Conservation (phyloP, 768 basidiomycete genomes). For the Phlebiopsis gigantea region DNA sequence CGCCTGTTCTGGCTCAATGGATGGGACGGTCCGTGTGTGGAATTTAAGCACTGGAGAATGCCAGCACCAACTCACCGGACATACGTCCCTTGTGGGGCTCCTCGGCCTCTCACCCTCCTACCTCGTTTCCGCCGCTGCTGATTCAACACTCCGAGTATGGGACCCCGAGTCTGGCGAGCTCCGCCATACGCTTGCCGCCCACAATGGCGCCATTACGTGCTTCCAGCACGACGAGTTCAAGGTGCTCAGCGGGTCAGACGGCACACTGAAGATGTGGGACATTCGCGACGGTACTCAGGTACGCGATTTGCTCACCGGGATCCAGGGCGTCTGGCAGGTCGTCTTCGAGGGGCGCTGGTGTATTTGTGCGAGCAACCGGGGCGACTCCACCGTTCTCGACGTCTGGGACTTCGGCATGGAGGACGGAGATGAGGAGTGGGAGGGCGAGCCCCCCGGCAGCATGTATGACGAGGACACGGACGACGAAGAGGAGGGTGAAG, state of each 20-base stretch:
- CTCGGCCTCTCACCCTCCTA: conserved; percentile 84
- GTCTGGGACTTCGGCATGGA: conserved; percentile 88
- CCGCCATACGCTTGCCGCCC: conserved; percentile 78
- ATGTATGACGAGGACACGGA: conserved; percentile 67
- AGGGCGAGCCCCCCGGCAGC: conserved; percentile 71
- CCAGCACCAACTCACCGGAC: conserved; percentile 77
- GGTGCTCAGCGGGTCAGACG: conserved; percentile 92
- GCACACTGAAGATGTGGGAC: conserved; percentile 98
- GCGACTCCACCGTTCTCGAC: conserved; percentile 72
- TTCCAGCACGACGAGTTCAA: conserved; percentile 99
- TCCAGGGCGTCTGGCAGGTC: conserved; percentile 97
- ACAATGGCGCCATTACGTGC: conserved; percentile 98
- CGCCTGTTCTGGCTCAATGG: conserved; percentile 97
- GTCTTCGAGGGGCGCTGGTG: conserved; percentile 92
- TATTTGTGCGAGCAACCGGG: conserved; percentile 87
- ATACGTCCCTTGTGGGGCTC: conserved; percentile 92
- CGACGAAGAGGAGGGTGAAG: conserved; percentile 48
- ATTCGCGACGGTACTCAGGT: conserved; percentile 80
- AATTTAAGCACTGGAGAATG: conserved; percentile 78
- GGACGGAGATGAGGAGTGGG: conserved; percentile 66
- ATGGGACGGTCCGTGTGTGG: conserved; percentile 96
- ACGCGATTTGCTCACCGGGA: conserved; percentile 83
- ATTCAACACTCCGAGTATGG: conserved; percentile 94
- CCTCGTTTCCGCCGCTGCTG: conserved; percentile 94
- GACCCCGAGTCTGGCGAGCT: conserved; percentile 80